Percentiles rank a stretch among this genome's conserved stretches.
phyloP scores from a whole-genome alignment of 352 stramenopile species.

The Plasmopara muralis region DNA sequence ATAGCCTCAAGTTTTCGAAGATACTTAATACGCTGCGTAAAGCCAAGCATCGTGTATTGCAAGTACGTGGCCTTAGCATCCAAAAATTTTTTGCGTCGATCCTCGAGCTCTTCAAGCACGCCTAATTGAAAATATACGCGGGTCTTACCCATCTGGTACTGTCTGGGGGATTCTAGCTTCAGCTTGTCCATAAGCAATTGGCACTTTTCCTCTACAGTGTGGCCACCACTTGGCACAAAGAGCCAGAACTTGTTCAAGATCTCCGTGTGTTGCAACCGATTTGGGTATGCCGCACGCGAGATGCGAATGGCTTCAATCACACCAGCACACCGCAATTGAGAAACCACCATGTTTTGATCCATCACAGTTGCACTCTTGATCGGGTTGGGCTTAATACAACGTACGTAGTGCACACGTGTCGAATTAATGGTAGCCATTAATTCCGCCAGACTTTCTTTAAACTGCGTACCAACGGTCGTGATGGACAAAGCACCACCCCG shows the following conservation, averaged over 20 bases:
- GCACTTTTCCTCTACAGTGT: conserved; percentile 57
- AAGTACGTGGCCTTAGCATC: conserved; percentile 74
- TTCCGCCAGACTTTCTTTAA: conserved; percentile 89
- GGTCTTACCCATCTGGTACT: conserved; percentile 84
- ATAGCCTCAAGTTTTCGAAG: conserved; percentile 68
- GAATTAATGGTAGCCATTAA: conserved; percentile 94
- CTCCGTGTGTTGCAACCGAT: conserved; percentile 90
- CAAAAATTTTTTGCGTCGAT: conserved; percentile 79
- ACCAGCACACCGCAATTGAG: conserved; percentile 96
- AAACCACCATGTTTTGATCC: conserved; percentile 90
- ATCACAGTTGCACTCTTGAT: conserved; percentile 89
- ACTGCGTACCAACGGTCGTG: conserved; percentile 84
- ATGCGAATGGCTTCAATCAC: conserved; percentile 99
- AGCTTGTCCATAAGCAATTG: conserved; percentile 77
- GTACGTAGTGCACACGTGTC: conserved; percentile 97
- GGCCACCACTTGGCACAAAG: conserved; percentile 60
- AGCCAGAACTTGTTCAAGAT: conserved; percentile 81
- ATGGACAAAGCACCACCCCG: conserved; percentile 56
- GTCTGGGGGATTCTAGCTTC: conserved; percentile 54
- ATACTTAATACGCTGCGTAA: conserved; percentile 71
- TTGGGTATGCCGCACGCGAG: conserved; percentile 96
- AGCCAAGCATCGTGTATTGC: conserved; percentile 74
- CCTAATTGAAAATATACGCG: conserved; percentile 86
- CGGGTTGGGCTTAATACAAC: conserved; percentile 99
- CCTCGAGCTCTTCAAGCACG: conserved; percentile 80